Evolutionary conservation across 1,284 basidiomycete genomes (phyloP).

Genomic region (Cryptococcus hybrid): DNA sequence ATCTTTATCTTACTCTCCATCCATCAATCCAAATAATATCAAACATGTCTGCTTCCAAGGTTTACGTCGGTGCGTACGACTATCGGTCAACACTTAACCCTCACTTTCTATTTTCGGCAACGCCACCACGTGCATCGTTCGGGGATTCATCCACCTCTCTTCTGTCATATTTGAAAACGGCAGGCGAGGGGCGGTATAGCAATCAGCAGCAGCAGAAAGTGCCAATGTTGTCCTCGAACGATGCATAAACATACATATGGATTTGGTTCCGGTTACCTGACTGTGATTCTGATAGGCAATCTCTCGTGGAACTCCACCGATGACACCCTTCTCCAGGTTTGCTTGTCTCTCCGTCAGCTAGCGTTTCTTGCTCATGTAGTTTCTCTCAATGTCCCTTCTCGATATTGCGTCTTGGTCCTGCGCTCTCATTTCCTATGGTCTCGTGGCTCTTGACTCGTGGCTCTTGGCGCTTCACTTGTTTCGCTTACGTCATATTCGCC

Average conservation of each 20-base stretch:
- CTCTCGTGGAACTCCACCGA: slow-evolving; percentile 81
- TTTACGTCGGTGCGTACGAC: slow-evolving; percentile 27
- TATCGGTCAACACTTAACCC: not conserved
- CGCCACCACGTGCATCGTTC: slow-evolving; percentile 6
- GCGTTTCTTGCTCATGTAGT: slow-evolving; percentile 15
- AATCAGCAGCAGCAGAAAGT: not conserved
- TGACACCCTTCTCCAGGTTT: slow-evolving; percentile 75
- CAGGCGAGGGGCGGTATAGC: not conserved
- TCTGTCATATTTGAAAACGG: not conserved
- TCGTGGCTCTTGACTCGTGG: not conserved
- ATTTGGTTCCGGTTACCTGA: slow-evolving; percentile 2
- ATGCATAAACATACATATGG: slow-evolving; percentile 7
- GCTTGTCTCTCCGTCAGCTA: slow-evolving; percentile 67
- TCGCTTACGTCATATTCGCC: slow-evolving; percentile 3
- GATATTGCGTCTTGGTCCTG: slow-evolving; percentile 7
- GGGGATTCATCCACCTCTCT: slow-evolving; percentile 2
- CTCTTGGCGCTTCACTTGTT: slow-evolving; percentile 9
- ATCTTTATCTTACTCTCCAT: not conserved
- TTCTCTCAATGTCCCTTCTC: slow-evolving; percentile 8
- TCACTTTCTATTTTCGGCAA: too few species aligned
- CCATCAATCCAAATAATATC: not conserved
- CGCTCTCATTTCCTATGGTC: not conserved
- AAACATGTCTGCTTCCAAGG: slow-evolving; percentile 20
- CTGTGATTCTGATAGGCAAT: slow-evolving; percentile 39
- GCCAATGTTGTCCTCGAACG: slow-evolving; percentile 11